Evolutionary conservation across 306 rosid species (phyloP), one percentile per base, ranked within the genome.

Genomic region (Medicago ruthenica): DNA sequence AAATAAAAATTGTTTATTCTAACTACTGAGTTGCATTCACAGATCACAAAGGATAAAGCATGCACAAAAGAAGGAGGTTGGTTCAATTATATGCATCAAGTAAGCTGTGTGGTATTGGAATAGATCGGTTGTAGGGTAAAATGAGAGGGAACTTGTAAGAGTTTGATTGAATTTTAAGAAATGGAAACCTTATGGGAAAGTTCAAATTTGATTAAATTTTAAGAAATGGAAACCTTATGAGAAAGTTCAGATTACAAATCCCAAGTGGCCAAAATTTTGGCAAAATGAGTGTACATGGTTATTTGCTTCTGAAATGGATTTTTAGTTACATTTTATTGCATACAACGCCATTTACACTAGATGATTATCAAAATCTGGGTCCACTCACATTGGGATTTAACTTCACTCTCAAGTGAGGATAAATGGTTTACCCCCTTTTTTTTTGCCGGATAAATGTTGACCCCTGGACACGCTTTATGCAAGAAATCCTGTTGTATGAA

Each of bases 291-390:
- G 31, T 70, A 13, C 16, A 8, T 65, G 57, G 37, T 13, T 45
- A 68, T 45, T 68, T 68, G 7, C 41, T 68, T 68, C 36, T 44
- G 73, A 67, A 65, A 66, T 39, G 42, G 73, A 76, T 39, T 65
- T 50, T 8, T 50, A 2, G 65, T 61, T 47, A 15, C 3, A 72
- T 36, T 51, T 34, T 21, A 58, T 55, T 54, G 54, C 44, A 54
- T 71, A 40, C 55, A 55, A 16, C 45, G 17, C 24, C 51, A 45
- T 64, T 16, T 5, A 24, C 10, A 22, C 41, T 60, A 60, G 41
- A 60, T 17, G 70, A 36, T 17, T 64, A 17, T 65, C 51, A 65
- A 65, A 65, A 16, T 9, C 13, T 65, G 37, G 37, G 37, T 67
- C 34, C 37, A 6, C 57, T 21, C 21, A 21, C 53, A 21, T 14